A percentile compares a stretch with the other conserved stretches of the same genome.
These are phyloP conservation scores for Mitragyna speciosa DNA, from an alignment of 257 asterid species.

Conservation along the genomic window DNA sequence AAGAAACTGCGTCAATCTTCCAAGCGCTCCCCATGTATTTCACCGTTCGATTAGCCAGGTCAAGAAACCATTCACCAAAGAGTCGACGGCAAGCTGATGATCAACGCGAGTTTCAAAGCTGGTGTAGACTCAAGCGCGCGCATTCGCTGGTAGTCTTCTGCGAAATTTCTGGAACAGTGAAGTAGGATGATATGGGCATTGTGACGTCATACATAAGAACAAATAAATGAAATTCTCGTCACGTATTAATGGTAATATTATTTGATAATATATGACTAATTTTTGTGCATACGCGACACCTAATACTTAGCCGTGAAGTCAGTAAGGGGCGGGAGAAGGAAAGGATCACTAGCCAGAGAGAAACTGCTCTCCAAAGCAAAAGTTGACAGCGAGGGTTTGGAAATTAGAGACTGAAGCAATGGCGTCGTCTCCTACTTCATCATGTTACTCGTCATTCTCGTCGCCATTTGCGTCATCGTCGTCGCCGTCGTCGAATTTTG, in stretches of 20 bases:
- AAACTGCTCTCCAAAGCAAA: neutral
- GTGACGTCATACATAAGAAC: too few relatives aligned
- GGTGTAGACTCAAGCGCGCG: neutral
- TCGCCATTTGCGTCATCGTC: conserved; percentile 32
- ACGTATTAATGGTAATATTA: too few relatives aligned
- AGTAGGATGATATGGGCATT: too few relatives aligned
- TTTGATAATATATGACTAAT: too few relatives aligned
- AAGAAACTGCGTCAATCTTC: neutral
- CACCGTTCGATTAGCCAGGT: neutral
- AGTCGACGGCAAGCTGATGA: neutral
- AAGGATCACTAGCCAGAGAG: too few relatives aligned
- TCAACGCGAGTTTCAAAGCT: neutral
- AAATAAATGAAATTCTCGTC: too few relatives aligned
- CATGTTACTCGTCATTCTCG: conserved; percentile 28
- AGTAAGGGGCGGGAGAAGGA: too few relatives aligned
- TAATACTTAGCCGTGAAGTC: too few relatives aligned
- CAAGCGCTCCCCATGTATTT: neutral
- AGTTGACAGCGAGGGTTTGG: conserved; percentile 4
- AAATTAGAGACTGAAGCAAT: conserved; percentile 21
- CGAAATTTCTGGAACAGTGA: too few relatives aligned
- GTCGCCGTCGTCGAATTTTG: conserved; percentile 40
- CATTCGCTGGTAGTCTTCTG: too few relatives aligned
- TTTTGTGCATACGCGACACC: too few relatives aligned
- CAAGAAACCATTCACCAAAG: neutral
- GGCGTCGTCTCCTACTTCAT: conserved; percentile 55